A percentile compares a stretch with the other conserved stretches of the same genome.
These are phyloP conservation scores for Begonia fuchsioides DNA, from an alignment of 306 rosid species.

Conservation along the genomic window DNA sequence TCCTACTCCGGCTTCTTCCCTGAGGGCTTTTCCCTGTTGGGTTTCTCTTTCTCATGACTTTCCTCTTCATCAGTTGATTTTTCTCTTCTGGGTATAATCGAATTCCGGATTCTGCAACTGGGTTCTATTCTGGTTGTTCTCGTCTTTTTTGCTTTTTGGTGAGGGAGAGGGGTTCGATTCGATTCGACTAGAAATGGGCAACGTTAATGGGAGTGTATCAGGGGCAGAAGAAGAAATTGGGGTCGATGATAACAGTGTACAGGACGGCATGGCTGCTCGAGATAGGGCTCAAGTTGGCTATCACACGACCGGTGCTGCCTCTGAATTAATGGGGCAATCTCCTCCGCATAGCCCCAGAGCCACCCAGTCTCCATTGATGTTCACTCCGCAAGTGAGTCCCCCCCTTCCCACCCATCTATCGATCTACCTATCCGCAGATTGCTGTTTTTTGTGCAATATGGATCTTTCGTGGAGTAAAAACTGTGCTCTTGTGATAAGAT, in stretches of 20 bases:
- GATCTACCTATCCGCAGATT: background rate
- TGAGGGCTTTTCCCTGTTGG: conserved; percentile 8
- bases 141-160: conserved; percentile 1
- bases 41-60: conserved; percentile 10
- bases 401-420: background rate
- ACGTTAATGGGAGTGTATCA: conserved; percentile 78
- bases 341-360: conserved; percentile 92
- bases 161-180: conserved; percentile 1
- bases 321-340: conserved; percentile 79
- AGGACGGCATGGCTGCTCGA: conserved; percentile 28
- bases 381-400: conserved; percentile 78
- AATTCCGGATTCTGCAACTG: conserved; percentile 22
- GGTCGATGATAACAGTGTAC: conserved; percentile 11
- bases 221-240: conserved; percentile 32
- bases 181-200: conserved; percentile 45
- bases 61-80: conserved; percentile 11
- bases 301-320: conserved; percentile 13
- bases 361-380: conserved; percentile 87
- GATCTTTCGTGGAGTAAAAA: no score
- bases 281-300: conserved; percentile 11
- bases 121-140: conserved; percentile 1
- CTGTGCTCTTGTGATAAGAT: no score
- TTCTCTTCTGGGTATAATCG: conserved; percentile 16
- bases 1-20: background rate
- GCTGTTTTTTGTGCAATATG: background rate